These are phyloP conservation scores for Zymoseptoria ardabiliae DNA, from an alignment of 2,329 filamentous ascomycete species.

Conservation along the genomic window DNA sequence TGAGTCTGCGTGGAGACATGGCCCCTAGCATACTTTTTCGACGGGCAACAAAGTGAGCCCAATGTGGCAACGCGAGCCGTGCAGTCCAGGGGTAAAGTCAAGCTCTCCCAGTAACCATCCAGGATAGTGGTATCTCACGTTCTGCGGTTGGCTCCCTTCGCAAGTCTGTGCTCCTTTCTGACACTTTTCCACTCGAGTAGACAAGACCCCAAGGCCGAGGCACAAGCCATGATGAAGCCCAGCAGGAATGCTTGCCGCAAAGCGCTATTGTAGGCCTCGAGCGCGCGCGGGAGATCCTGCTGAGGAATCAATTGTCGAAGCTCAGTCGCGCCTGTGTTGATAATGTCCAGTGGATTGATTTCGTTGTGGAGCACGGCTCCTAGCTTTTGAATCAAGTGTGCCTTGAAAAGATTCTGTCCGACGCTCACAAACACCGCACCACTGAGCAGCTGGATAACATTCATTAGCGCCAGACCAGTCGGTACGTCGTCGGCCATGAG, in stretches of 20 bases:
- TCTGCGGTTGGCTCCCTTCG: too few species aligned
- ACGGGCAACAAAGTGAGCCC: too few species aligned
- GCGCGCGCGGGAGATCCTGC: constrained; percentile 30
- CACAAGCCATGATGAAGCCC: constrained; percentile 32
- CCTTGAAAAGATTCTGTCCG: constrained; percentile 61
- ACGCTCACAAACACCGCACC: constrained; percentile 60
- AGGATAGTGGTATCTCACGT: too few species aligned
- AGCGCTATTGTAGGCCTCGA: constrained; percentile 41
- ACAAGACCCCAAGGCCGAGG: constrained; percentile 39
- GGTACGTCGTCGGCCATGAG: constrained; percentile 32
- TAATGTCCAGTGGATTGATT: constrained; percentile 32
- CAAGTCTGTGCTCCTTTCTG: constrained; percentile 27
- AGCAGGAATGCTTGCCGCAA: constrained; percentile 39
- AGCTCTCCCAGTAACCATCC: too few species aligned
- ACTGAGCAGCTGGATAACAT: constrained; percentile 57
- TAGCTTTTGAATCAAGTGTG: constrained; percentile 52
- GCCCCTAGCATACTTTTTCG: too few species aligned
- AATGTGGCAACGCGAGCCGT: too few species aligned
- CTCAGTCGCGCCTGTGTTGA: constrained; percentile 39
- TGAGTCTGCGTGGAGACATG: too few species aligned
- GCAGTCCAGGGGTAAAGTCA: too few species aligned
- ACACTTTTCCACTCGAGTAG: constrained; percentile 51
- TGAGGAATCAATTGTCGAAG: constrained; percentile 26
- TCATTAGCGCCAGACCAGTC: constrained; percentile 31
- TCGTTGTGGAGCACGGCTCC: constrained; percentile 31